These are phyloP conservation scores for Melocanna baccifera DNA, from an alignment of 176 grass and related monocot species.

Conservation along the genomic window DNA sequence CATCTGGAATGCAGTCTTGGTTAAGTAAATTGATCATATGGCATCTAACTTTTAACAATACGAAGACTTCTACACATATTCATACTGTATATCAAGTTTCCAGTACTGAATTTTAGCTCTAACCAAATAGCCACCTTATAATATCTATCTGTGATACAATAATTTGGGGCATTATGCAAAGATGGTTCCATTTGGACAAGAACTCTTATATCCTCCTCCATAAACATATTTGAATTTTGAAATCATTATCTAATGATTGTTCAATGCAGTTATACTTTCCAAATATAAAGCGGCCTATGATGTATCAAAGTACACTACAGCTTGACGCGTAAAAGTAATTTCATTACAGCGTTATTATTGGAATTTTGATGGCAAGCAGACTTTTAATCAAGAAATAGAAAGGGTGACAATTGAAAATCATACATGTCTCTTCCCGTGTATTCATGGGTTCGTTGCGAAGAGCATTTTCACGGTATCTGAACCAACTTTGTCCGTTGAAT, in stretches of 20 bases:
- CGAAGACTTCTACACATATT: background rate
- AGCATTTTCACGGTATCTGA: slow-evolving; percentile 81
- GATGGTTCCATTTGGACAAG: background rate
- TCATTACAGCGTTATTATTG: background rate
- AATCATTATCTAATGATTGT: background rate
- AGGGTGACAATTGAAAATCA: background rate
- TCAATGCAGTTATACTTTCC: background rate
- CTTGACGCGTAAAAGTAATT: background rate
- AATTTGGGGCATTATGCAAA: background rate
- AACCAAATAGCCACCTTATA: background rate
- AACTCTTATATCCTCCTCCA: background rate
- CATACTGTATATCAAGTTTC: background rate
- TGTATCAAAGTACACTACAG: background rate
- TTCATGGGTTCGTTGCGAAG: slow-evolving; percentile 85
- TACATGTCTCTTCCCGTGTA: slow-evolving; percentile 96
- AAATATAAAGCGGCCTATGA: background rate
- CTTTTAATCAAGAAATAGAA: background rate
- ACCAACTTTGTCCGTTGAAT: slow-evolving; percentile 98
- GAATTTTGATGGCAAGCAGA: background rate
- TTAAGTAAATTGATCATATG: background rate
- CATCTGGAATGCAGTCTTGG: slow-evolving; percentile 52
- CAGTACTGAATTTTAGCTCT: background rate
- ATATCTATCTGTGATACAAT: background rate
- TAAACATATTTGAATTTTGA: background rate
- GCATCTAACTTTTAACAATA: background rate